Conservation (phyloP, 192 early-diverging fungal species). For the Pecoramyces ruminantium region DNA sequence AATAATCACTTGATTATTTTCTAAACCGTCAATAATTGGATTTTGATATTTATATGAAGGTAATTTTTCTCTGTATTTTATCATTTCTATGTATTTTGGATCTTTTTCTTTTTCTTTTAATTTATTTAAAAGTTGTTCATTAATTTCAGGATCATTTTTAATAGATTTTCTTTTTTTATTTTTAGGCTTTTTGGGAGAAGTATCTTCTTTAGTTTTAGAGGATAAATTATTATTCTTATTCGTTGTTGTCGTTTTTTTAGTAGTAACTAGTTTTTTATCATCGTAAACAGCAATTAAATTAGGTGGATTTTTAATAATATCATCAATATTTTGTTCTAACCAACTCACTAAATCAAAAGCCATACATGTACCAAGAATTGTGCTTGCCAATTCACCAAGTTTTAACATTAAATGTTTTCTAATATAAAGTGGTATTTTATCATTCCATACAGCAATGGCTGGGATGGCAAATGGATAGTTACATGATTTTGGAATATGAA, state of each 20-base stretch:
- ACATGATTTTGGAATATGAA: conserved; percentile 34
- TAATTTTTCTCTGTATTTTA: conserved; percentile 25
- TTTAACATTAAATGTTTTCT: conserved; percentile 10
- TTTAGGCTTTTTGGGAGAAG: neutral
- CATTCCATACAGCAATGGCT: conserved; percentile 42
- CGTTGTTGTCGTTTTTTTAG: neutral
- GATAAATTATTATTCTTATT: neutral
- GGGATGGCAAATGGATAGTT: conserved; percentile 51
- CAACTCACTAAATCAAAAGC: conserved; percentile 17
- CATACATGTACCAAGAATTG: conserved; percentile 18
- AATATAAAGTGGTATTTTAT: conserved; percentile 52
- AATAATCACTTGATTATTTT: conserved; percentile 40
- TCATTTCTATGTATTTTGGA: neutral
- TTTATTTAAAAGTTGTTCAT: neutral
- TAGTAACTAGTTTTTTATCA: neutral
- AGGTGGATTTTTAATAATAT: conserved; percentile 10
- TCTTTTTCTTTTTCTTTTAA: neutral
- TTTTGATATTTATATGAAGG: conserved; percentile 43
- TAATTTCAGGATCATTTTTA: neutral
- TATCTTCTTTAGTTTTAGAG: neutral
- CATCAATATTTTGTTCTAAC: conserved; percentile 13
- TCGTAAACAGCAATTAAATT: neutral
- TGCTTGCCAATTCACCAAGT: conserved; percentile 5
- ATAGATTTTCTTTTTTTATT: neutral
- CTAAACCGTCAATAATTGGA: conserved; percentile 26